Evolutionary conservation across 352 stramenopile species (phyloP).

Genomic region (Plasmopara muralis): DNA sequence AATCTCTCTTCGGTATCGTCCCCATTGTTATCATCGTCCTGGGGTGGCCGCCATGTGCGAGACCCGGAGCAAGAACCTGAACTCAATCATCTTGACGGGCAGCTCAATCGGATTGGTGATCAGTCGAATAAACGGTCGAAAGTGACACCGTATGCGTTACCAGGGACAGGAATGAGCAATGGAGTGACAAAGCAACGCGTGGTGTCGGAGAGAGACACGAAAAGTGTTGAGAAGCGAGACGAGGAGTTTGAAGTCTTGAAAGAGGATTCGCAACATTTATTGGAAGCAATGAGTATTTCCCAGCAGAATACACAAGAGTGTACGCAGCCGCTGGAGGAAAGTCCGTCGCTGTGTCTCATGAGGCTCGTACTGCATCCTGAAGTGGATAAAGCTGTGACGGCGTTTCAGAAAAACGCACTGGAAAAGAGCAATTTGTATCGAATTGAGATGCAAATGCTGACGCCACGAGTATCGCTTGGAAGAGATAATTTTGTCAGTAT

Average conservation of each 20-base stretch:
- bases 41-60: constrained; percentile 13
- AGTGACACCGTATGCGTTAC: constrained; percentile 8
- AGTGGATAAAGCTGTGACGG: constrained; percentile 50
- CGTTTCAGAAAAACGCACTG: constrained; percentile 46
- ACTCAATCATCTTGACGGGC: constrained; percentile 1
- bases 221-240: constrained; percentile 5
- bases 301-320: constrained; percentile 73
- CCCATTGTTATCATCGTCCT: constrained; percentile 21
- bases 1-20: constrained; percentile 22
- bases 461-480: constrained; percentile 37
- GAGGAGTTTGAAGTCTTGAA: constrained; percentile 27
- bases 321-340: constrained; percentile 65
- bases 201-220: constrained; percentile 9
- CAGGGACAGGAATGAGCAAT: constrained; percentile 5
- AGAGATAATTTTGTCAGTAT: constrained; percentile 48
- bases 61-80: constrained; percentile 36
- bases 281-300: constrained; percentile 66
- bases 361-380: constrained; percentile 59
- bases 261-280: constrained; percentile 53
- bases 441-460: constrained; percentile 54
- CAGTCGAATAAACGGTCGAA: constrained; percentile 25
- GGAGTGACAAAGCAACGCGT: constrained; percentile 3
- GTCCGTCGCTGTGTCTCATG: constrained; percentile 46
- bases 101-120: background rate
- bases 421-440: constrained; percentile 45